Evolutionary conservation across 2,329 filamentous ascomycete species (phyloP).

Genomic region (Zasmidium citrigriseum): DNA sequence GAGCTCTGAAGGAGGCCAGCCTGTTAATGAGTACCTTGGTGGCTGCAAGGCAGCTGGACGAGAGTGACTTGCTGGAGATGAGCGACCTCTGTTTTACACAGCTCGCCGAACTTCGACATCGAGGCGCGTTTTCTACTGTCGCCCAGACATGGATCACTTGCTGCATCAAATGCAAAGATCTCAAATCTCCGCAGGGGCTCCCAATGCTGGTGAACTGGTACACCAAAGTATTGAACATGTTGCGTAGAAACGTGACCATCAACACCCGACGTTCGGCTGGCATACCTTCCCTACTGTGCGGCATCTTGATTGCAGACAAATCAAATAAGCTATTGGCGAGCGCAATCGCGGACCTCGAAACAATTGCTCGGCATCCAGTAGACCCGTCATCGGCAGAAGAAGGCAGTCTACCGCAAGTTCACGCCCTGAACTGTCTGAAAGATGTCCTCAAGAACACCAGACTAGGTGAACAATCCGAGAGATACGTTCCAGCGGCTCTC

Average conservation of each 20-base stretch:
- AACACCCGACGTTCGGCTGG: slow-evolving; percentile 87
- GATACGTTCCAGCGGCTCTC: slow-evolving; percentile 71
- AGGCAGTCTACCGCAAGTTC: slow-evolving; percentile 78
- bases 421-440: slow-evolving; percentile 90
- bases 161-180: slow-evolving; percentile 66
- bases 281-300: slow-evolving; percentile 82
- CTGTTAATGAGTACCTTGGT: slow-evolving; percentile 41
- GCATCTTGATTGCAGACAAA: slow-evolving; percentile 70
- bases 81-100: slow-evolving; percentile 73
- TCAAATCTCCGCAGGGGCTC: slow-evolving; percentile 43
- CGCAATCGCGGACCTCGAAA: slow-evolving; percentile 64
- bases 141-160: slow-evolving; percentile 82
- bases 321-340: slow-evolving; percentile 59
- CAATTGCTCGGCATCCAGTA: slow-evolving; percentile 51
- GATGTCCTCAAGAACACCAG: slow-evolving; percentile 85
- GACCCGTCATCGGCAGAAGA: slow-evolving; percentile 41
- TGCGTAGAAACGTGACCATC: slow-evolving; percentile 69
- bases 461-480: slow-evolving; percentile 71
- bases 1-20: slow-evolving; percentile 93
- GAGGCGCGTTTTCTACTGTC: slow-evolving; percentile 91
- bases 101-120: slow-evolving; percentile 78
- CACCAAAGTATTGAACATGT: slow-evolving; percentile 32
- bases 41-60: not conserved
- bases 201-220: slow-evolving; percentile 69
- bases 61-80: slow-evolving; percentile 11